phyloP scores from a whole-genome alignment of 306 rosid species.

The Canavalia gladiata region DNA sequence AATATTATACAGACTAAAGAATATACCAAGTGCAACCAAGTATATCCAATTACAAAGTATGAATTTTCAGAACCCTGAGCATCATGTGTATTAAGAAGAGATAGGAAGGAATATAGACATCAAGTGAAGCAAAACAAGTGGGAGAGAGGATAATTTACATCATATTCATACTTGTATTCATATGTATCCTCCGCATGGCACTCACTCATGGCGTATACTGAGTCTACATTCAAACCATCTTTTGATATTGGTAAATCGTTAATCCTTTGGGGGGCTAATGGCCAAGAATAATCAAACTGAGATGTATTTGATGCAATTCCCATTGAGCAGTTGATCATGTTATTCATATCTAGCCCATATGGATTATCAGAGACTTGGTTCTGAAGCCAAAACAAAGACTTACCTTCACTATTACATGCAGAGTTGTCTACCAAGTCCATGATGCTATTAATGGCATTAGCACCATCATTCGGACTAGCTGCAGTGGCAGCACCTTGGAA shows the following conservation, averaged over 20 bases:
- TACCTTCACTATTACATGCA: conserved; percentile 32
- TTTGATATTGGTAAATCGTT: conserved; percentile 33
- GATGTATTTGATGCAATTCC: conserved; percentile 38
- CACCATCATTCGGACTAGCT: not conserved
- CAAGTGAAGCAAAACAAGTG: conserved; percentile 46
- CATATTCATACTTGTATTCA: conserved; percentile 31
- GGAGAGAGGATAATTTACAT: conserved; percentile 44
- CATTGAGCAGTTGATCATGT: conserved; percentile 51
- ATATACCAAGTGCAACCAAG: conserved; percentile 10
- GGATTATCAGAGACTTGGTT: conserved; percentile 39
- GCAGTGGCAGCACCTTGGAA: conserved; percentile 9
- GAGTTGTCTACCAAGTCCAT: conserved; percentile 39
- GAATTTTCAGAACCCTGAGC: not conserved
- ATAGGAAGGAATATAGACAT: not conserved
- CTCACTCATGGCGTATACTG: conserved; percentile 37
- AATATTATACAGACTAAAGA: conserved; percentile 20
- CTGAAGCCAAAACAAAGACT: conserved; percentile 56
- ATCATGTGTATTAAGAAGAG: not conserved
- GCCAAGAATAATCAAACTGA: conserved; percentile 57
- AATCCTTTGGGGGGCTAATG: conserved; percentile 43
- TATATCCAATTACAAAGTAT: conserved; percentile 12
- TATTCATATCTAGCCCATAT: conserved; percentile 55
- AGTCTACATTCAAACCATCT: conserved; percentile 30
- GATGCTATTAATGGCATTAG: conserved; percentile 5
- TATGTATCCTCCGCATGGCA: conserved; percentile 32